These are phyloP conservation scores for Roridomyces roridus DNA, from an alignment of 768 basidiomycete species.

Conservation along the genomic window DNA sequence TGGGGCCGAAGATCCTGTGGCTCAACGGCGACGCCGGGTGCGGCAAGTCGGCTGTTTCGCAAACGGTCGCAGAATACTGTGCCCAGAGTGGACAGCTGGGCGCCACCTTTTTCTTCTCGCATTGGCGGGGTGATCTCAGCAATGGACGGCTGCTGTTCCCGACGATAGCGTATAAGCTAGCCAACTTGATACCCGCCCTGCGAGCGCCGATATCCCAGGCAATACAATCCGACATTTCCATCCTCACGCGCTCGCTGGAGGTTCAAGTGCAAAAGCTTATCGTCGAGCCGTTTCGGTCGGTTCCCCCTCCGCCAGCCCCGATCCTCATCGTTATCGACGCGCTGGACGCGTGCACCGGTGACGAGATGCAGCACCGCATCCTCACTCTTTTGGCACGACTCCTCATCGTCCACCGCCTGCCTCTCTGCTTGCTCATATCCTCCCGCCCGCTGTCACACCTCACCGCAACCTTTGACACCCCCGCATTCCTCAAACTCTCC, in stretches of 20 bases:
- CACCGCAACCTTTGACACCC: constrained; percentile 22
- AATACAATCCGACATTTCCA: constrained; percentile 30
- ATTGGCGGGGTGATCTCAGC: constrained; percentile 15
- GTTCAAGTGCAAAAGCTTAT: constrained; percentile 35
- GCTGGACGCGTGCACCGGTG: constrained; percentile 31
- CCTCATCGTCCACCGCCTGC: constrained; percentile 18
- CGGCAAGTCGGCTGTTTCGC: constrained; percentile 19
- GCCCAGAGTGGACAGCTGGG: constrained; percentile 24
- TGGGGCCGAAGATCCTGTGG: constrained; percentile 24
- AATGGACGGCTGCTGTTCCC: constrained; percentile 16
- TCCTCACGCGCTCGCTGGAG: constrained; percentile 34
- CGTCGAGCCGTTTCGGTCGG: constrained; percentile 23
- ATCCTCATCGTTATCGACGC: constrained; percentile 27
- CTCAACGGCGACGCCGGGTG: constrained; percentile 12
- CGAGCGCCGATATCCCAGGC: constrained; percentile 28
- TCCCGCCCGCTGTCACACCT: constrained; percentile 27
- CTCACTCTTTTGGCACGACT: constrained; percentile 27
- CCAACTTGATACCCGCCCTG: constrained; percentile 26
- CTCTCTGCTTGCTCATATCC: constrained; percentile 31
- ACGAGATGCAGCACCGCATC: constrained; percentile 31
- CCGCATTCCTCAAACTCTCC: constrained; percentile 16
- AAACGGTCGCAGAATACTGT: constrained; percentile 25
- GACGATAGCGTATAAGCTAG: constrained; percentile 25
- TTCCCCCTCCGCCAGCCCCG: constrained; percentile 7
- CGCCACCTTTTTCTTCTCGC: constrained; percentile 26